Percentiles rank a stretch among this genome's conserved stretches.
These are phyloP conservation scores for Rhodotorula sphaerocarpa DNA, from an alignment of 768 basidiomycete genomes.

Conservation along the genomic window DNA sequence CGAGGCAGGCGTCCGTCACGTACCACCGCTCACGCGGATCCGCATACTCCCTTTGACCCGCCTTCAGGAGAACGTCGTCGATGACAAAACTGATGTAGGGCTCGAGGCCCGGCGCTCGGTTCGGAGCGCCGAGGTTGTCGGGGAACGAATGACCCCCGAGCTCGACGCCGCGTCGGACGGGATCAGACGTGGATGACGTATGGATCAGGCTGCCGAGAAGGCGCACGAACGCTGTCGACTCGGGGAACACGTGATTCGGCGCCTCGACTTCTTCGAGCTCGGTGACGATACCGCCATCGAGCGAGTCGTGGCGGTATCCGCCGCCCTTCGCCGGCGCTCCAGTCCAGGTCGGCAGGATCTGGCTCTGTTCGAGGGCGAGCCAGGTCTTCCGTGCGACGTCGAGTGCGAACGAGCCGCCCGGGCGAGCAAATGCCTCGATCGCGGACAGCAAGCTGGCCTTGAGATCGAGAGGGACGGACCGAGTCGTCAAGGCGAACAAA, in stretches of 20 bases:
- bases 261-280: conserved; percentile 84
- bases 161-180: conserved; percentile 48
- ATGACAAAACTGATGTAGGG: conserved; percentile 80
- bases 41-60: conserved; percentile 64
- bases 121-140: conserved; percentile 67
- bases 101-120: conserved; percentile 59
- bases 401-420: conserved; percentile 55
- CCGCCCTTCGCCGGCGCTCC: conserved; percentile 46
- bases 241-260: conserved; percentile 67
- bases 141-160: conserved; percentile 66
- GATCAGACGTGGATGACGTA: conserved; percentile 47
- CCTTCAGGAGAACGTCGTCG: conserved; percentile 76
- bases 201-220: conserved; percentile 67
- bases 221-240: conserved; percentile 77
- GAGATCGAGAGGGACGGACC: conserved; percentile 77
- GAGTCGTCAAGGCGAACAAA: conserved; percentile 65
- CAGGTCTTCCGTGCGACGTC: conserved; percentile 77
- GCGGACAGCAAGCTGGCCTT: conserved; percentile 78
- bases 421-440: conserved; percentile 70
- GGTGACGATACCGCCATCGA: conserved; percentile 61
- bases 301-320: conserved; percentile 47
- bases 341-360: conserved; percentile 49
- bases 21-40: conserved; percentile 72
- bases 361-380: conserved; percentile 72
- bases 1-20: conserved; percentile 73